These are phyloP conservation scores for Paecilomyces dactylethromorphus DNA, from an alignment of 2,329 filamentous ascomycete genomes.

Conservation along the genomic window DNA sequence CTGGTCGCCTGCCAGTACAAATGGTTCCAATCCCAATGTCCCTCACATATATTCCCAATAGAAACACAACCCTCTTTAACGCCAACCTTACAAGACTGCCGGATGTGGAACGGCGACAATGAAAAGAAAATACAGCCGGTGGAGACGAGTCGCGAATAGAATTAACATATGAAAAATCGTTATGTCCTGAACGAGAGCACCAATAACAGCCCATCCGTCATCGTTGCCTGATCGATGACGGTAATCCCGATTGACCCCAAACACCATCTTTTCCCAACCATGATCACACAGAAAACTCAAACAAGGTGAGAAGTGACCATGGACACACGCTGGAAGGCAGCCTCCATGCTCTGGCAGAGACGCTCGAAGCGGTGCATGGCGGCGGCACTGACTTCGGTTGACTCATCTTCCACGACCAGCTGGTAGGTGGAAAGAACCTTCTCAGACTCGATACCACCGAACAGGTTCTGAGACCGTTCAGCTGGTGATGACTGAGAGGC, in stretches of 20 bases:
- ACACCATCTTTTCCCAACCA: constrained; percentile 5
- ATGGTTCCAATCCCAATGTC: not conserved
- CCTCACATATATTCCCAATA: not conserved
- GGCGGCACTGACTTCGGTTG: constrained; percentile 16
- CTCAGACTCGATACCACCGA: constrained; percentile 53
- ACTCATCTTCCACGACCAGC: constrained; percentile 48
- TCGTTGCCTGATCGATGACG: constrained; percentile 1
- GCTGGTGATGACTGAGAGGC: constrained; percentile 36
- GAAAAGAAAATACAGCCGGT: not conserved
- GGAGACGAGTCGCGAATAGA: not conserved
- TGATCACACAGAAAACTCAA: constrained; percentile 19
- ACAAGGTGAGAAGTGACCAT: constrained; percentile 33
- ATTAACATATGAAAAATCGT: not conserved
- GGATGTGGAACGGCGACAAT: not conserved
- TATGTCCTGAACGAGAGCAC: not conserved
- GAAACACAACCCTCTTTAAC: not conserved
- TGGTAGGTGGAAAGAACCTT: constrained; percentile 60
- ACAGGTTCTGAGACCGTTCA: constrained; percentile 23
- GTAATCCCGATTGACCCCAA: not conserved
- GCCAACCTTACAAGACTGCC: not conserved
- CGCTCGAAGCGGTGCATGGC: constrained; percentile 27
- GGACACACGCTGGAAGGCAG: constrained; percentile 35
- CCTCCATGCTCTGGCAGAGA: constrained; percentile 35
- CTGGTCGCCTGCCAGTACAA: not conserved
- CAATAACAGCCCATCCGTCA: constrained; percentile 3